A percentile compares a stretch with the other conserved stretches of the same genome.
phyloP scores from a whole-genome alignment of 306 rosid species.

The Casuarina cunninghamiana region DNA sequence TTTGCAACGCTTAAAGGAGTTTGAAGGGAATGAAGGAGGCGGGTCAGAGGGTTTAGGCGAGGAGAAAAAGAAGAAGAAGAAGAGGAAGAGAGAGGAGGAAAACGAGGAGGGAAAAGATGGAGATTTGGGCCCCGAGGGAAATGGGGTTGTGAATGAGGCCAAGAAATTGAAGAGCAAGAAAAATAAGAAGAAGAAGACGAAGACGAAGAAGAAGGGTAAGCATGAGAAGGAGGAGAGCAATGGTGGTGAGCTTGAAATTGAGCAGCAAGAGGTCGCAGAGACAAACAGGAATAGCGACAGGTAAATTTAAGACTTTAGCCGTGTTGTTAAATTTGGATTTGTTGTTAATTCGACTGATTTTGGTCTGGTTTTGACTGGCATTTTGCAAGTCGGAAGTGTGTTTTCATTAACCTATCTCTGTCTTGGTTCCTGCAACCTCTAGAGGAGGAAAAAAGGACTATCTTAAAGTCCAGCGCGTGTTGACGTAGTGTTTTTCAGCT shows the following conservation, averaged over 20 bases:
- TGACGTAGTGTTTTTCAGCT: background rate
- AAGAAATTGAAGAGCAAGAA: conserved; percentile 27
- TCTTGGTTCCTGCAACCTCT: background rate
- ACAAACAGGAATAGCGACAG: conserved; percentile 37
- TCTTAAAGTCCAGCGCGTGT: background rate
- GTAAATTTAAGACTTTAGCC: conserved; percentile 34
- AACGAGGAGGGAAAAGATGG: conserved; percentile 4
- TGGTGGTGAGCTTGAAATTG: conserved; percentile 33
- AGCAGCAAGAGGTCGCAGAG: conserved; percentile 28
- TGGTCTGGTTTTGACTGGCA: background rate
- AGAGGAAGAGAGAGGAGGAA: conserved; percentile 33
- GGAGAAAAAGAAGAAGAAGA: conserved; percentile 34
- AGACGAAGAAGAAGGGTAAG: conserved; percentile 21
- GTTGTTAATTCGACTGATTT: background rate
- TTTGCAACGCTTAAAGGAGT: conserved; percentile 23
- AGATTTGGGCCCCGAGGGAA: conserved; percentile 2
- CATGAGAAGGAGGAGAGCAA: conserved; percentile 28
- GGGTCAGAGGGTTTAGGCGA: conserved; percentile 27
- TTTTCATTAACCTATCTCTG: conserved; percentile 1
- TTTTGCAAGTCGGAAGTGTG: background rate
- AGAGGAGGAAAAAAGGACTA: background rate
- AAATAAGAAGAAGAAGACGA: conserved; percentile 37
- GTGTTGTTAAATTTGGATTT: background rate
- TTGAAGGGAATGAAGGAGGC: conserved; percentile 20
- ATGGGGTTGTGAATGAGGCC: conserved; percentile 4